Evolutionary conservation across 805 yeast species (phyloP).

Genomic region (Pichia sporocuriosa): DNA sequence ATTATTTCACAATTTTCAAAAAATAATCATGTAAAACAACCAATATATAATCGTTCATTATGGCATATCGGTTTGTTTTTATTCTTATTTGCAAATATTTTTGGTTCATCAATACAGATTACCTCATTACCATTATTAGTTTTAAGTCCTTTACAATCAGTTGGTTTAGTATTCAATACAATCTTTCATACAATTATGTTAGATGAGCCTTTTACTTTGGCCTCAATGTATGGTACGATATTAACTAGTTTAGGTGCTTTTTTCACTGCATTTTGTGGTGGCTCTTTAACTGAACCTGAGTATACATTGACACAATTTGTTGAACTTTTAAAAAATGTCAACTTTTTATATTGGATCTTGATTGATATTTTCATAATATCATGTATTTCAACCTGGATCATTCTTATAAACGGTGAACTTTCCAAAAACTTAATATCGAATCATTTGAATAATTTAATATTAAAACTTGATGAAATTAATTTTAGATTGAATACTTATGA

Average conservation of each 20-base stretch:
- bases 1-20: slow-evolving; percentile 30
- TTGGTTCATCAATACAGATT: slow-evolving; percentile 79
- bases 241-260: slow-evolving; percentile 70
- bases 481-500: slow-evolving; percentile 3
- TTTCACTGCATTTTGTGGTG: slow-evolving; percentile 73
- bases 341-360: slow-evolving; percentile 54
- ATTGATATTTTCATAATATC: slow-evolving; percentile 29
- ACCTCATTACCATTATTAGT: slow-evolving; percentile 77
- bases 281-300: slow-evolving; percentile 49
- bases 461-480: slow-evolving; percentile 2
- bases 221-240: slow-evolving; percentile 56
- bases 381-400: slow-evolving; percentile 26
- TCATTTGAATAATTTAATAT: background rate
- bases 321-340: slow-evolving; percentile 33
- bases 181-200: slow-evolving; percentile 61
- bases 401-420: slow-evolving; percentile 14
- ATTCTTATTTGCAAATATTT: slow-evolving; percentile 64
- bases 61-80: slow-evolving; percentile 73
- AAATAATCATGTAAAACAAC: slow-evolving; percentile 14
- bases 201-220: slow-evolving; percentile 56
- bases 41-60: slow-evolving; percentile 41
- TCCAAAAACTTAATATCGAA: background rate
- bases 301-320: slow-evolving; percentile 43
- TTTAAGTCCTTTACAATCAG: slow-evolving; percentile 76
- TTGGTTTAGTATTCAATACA: slow-evolving; percentile 83